A percentile compares a stretch with the other conserved stretches of the same genome.
Evolutionary conservation across 495 filamentous ascomycete genomes (phyloP).

Genomic region (Xylaria scruposa): DNA sequence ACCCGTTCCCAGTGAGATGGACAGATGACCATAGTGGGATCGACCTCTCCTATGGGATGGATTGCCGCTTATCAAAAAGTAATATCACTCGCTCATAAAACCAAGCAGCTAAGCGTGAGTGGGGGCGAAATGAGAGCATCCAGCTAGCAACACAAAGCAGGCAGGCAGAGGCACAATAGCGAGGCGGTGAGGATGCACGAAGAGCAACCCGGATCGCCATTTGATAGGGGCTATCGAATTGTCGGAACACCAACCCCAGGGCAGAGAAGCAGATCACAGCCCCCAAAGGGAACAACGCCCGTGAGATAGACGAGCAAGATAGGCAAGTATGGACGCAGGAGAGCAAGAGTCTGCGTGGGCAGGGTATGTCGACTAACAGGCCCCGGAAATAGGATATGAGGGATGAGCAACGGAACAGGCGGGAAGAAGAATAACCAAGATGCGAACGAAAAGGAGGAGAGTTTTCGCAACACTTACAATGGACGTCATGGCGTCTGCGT

Average conservation of each 20-base stretch:
- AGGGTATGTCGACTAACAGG: not conserved
- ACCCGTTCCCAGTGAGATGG: conserved; percentile 20
- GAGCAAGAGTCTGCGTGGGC: conserved; percentile 13
- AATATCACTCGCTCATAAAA: conserved; percentile 6
- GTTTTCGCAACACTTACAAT: conserved; percentile 20
- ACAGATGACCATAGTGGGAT: conserved; percentile 17
- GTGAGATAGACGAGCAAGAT: conserved; percentile 26
- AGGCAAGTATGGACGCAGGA: not conserved
- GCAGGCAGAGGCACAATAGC: not conserved
- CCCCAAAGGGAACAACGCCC: conserved; percentile 10
- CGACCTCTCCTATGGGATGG: conserved; percentile 15
- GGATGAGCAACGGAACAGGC: not conserved
- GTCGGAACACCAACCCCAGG: not conserved
- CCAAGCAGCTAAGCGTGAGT: not conserved
- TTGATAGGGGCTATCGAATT: conserved; percentile 12
- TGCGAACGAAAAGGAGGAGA: not conserved
- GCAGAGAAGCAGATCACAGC: conserved; percentile 23
- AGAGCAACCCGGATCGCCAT: not conserved
- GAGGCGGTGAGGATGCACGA: conserved; percentile 23
- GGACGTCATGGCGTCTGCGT: conserved; percentile 21
- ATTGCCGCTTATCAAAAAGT: conserved; percentile 13
- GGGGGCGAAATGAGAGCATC: conserved; percentile 17
- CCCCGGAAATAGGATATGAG: not conserved
- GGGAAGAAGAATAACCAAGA: not conserved
- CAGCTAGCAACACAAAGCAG: conserved; percentile 7